Evolutionary conservation across 352 stramenopile species (phyloP), one percentile per base, ranked within the genome.

Genomic region (Pythium rishiriense): DNA sequence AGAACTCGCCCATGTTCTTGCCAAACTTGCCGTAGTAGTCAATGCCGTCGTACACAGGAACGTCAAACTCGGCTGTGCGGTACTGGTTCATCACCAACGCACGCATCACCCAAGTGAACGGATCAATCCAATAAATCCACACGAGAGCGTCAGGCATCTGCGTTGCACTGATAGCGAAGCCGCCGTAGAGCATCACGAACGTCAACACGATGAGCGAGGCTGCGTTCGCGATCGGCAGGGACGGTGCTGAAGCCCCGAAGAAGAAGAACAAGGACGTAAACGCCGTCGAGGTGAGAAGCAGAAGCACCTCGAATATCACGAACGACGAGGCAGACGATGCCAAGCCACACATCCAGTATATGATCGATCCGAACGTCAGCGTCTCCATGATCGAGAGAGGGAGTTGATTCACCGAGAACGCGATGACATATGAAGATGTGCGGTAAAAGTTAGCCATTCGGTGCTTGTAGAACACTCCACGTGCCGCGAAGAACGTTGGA

Each of bases 331-430:
- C 59, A 28, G 74, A 63, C 15, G 31, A 31, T 21, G 64, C 70
- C 39, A 94, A 77, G n/a, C 85, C 85, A 54, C 85, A 78, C 70
- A 92, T 85, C 68, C 74, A 94, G 66, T 93, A 94, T 10, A 90
- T 62, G 50, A 91, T 70, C 17, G 74, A 76, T 25, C 79, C 83
- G 73, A 94, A 91, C 25, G 86, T 39, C 1, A 91, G 46, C 8
- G 79, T 74, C 73, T 92, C 85, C 26, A 82, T 48, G 10, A 78
- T 19, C 69, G 51, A 35, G 46, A 80, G 51, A 50, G 76, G 62
- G 43, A 76, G 35, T 33, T 70, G 62, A 26, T 68, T 60, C n/a
- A 75, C 58, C 17, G 60, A 57, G 33, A 65, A 64, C 42, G 63
- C 80, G 26, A 91, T 51, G 24, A 88, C 69, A 58, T 87, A 94